A percentile compares a stretch with the other conserved stretches of the same genome.
These are phyloP conservation scores for Eucalyptus paniculata DNA, from an alignment of 345 rosid species.

Conservation along the genomic window DNA sequence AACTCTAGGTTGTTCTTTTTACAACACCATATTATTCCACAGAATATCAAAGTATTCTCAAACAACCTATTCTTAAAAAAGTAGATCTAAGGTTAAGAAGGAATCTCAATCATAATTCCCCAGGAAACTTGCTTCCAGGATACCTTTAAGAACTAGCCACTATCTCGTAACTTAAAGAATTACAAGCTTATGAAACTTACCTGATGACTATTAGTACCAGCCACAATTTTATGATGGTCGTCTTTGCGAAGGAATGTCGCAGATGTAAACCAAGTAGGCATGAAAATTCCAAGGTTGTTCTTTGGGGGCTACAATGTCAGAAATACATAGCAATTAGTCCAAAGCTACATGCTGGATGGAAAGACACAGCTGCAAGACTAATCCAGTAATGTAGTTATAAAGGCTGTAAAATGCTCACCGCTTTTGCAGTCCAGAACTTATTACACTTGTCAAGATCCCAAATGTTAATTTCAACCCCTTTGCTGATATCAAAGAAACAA, in stretches of 20 bases:
- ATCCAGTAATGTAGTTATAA: neutral
- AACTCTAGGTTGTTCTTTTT: neutral
- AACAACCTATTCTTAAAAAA: neutral
- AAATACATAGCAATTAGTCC: neutral
- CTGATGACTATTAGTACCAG: slow-evolving; percentile 80
- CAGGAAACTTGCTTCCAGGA: neutral
- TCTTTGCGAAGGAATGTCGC: slow-evolving; percentile 57
- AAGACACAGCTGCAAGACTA: neutral
- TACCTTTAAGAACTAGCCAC: neutral
- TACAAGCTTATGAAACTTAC: slow-evolving; percentile 7
- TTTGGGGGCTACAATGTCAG: slow-evolving; percentile 53
- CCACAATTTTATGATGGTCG: slow-evolving; percentile 80
- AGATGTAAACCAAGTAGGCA: slow-evolving; percentile 89
- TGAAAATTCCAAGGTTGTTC: slow-evolving; percentile 75
- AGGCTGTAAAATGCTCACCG: slow-evolving; percentile 27
- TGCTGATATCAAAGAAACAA: slow-evolving; percentile 25
- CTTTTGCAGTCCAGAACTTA: slow-evolving; percentile 67
- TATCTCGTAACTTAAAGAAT: neutral
- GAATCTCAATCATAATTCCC: neutral
- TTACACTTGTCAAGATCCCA: slow-evolving; percentile 72
- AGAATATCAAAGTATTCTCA: neutral
- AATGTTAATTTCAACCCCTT: slow-evolving; percentile 62
- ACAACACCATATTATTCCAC: neutral
- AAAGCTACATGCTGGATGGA: neutral
- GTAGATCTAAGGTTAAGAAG: neutral